Percentiles rank a stretch among this genome's conserved stretches.
These are phyloP conservation scores for Pythium scleroteichum DNA, from an alignment of 352 stramenopile genomes.

Conservation along the genomic window DNA sequence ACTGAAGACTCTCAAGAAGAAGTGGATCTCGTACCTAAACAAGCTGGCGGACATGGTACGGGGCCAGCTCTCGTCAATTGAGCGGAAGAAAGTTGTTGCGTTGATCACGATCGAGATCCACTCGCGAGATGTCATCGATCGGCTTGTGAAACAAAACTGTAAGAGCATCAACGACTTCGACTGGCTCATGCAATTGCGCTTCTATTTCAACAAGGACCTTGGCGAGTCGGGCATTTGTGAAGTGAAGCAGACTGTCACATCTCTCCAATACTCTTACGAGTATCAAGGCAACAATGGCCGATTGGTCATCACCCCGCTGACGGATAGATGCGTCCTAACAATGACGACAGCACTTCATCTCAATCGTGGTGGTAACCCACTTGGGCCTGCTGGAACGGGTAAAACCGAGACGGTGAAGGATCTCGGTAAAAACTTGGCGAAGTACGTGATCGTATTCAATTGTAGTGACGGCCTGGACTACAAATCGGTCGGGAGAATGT, in stretches of 20 bases:
- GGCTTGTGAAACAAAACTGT: slow-evolving; percentile 93
- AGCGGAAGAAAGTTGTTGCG: slow-evolving; percentile 96
- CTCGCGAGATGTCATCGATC: slow-evolving; percentile 94
- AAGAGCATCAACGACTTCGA: slow-evolving; percentile 92
- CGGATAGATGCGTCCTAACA: slow-evolving; percentile 92
- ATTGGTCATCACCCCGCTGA: slow-evolving; percentile 92
- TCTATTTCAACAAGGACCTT: slow-evolving; percentile 87
- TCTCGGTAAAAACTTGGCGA: slow-evolving; percentile 92
- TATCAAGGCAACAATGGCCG: slow-evolving; percentile 88
- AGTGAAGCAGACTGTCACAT: slow-evolving; percentile 86
- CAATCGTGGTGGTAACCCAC: slow-evolving; percentile 89
- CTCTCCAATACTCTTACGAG: slow-evolving; percentile 84
- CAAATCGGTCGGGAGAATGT: slow-evolving; percentile 93
- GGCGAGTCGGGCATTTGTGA: slow-evolving; percentile 83
- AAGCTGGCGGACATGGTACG: slow-evolving; percentile 94
- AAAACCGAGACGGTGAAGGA: slow-evolving; percentile 96
- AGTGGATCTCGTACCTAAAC: slow-evolving; percentile 93
- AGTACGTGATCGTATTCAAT: slow-evolving; percentile 95
- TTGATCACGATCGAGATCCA: slow-evolving; percentile 98
- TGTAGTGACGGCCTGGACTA: slow-evolving; percentile 94
- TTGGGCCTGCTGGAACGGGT: slow-evolving; percentile 91
- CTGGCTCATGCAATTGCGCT: slow-evolving; percentile 88
- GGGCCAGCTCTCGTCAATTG: slow-evolving; percentile 83
- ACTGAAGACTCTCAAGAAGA: slow-evolving; percentile 92
- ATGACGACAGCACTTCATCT: slow-evolving; percentile 93